phyloP scores from a whole-genome alignment of 2,329 filamentous ascomycete species.

The Cordyceps cateniannulata region DNA sequence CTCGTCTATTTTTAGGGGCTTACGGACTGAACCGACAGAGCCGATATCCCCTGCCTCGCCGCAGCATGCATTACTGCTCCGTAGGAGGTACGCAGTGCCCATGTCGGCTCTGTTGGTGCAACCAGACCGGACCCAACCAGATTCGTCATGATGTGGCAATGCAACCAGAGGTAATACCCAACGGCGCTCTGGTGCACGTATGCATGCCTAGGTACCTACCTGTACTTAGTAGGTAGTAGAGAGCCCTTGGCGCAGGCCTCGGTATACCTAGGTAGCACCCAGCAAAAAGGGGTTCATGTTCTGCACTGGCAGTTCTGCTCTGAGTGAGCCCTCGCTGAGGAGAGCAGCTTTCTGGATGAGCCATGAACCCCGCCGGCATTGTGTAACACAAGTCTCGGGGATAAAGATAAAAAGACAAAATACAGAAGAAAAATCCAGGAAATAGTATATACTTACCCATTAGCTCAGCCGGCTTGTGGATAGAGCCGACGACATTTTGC shows the following conservation, averaged over 20 bases:
- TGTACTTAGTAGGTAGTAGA: not conserved
- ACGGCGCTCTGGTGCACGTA: too few relatives aligned
- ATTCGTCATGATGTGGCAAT: not conserved
- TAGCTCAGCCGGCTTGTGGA: not conserved
- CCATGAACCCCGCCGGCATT: not conserved
- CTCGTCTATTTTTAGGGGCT: slow-evolving; percentile 6
- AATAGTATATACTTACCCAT: not conserved
- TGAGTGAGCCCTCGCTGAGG: too few relatives aligned
- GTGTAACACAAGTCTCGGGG: too few relatives aligned
- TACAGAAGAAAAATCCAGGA: not conserved
- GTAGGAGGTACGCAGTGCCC: too few relatives aligned
- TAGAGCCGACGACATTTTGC: not conserved
- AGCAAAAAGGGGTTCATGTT: too few relatives aligned
- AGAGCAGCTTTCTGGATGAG: not conserved
- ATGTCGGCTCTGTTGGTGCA: not conserved
- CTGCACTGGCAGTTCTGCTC: too few relatives aligned
- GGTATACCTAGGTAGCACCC: not conserved
- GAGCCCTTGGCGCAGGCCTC: not conserved
- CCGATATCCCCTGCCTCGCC: not conserved
- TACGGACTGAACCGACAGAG: not conserved
- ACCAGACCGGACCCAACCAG: not conserved
- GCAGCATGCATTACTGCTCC: not conserved
- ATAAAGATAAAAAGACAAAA: too few relatives aligned
- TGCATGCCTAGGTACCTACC: too few relatives aligned
- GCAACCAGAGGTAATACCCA: not conserved